Evolutionary conservation across 257 asterid species (phyloP).

Genomic region (Echium plantagineum): DNA sequence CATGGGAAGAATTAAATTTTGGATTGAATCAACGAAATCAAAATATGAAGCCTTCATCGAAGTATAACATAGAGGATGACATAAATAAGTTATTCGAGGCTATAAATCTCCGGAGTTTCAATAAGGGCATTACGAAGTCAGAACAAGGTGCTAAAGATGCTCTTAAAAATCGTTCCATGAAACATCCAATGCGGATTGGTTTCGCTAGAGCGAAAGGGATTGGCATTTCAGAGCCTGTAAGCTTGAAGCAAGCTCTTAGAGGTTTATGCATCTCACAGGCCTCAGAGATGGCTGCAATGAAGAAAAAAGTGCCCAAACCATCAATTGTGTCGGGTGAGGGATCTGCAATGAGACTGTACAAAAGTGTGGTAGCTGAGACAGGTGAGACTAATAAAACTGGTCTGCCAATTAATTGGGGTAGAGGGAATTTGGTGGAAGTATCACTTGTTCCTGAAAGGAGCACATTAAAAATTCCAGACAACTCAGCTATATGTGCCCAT

Average conservation of each 20-base stretch:
- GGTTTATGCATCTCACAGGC: slow-evolving; percentile 96
- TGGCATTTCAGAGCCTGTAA: slow-evolving; percentile 56
- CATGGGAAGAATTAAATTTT: slow-evolving; percentile 25
- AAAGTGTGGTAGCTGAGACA: slow-evolving; percentile 28
- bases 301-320: slow-evolving; percentile 44
- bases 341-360: slow-evolving; percentile 34
- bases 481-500: slow-evolving; percentile 16
- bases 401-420: slow-evolving; percentile 22
- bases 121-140: slow-evolving; percentile 22
- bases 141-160: slow-evolving; percentile 23
- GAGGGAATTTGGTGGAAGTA: slow-evolving; percentile 40
- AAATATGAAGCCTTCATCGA: slow-evolving; percentile 21
- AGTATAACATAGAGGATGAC: slow-evolving; percentile 41
- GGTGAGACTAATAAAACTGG: slow-evolving; percentile 15
- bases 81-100: slow-evolving; percentile 72
- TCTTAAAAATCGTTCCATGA: slow-evolving; percentile 54
- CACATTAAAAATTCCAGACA: slow-evolving; percentile 20
- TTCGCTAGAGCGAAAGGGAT: slow-evolving; percentile 47
- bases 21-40: slow-evolving; percentile 20
- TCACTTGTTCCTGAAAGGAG: slow-evolving; percentile 44
- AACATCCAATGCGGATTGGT: slow-evolving; percentile 59
- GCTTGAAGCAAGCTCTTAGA: slow-evolving; percentile 88
- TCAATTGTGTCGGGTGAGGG: slow-evolving; percentile 40
- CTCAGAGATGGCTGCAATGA: slow-evolving; percentile 85
- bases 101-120: slow-evolving; percentile 39